Percentiles rank a stretch among this genome's conserved stretches.
These are phyloP conservation scores for Hippophae tibetana DNA, from an alignment of 306 rosid species.

Conservation along the genomic window DNA sequence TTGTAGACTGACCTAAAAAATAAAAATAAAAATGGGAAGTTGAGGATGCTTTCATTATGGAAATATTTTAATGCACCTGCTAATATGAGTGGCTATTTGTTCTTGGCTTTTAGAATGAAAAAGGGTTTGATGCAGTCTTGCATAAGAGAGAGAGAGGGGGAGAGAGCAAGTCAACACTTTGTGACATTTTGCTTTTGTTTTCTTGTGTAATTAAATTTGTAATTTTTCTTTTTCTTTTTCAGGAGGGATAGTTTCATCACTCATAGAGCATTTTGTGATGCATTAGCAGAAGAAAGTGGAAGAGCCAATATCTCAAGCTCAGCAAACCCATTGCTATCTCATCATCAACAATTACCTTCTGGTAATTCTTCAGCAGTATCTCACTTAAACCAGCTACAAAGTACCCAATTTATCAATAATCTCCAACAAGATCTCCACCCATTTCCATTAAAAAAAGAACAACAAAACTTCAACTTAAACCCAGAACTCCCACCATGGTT, in stretches of 20 bases:
- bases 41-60: no score
- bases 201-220: constrained; percentile 5
- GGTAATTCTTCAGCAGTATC: constrained; percentile 16
- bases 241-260: constrained; percentile 99
- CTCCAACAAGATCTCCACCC: constrained; percentile 26
- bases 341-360: constrained; percentile 19
- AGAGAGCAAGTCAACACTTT: constrained; percentile 5
- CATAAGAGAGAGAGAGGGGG: constrained; percentile 3
- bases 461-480: constrained; percentile 34
- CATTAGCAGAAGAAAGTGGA: constrained; percentile 86
- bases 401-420: constrained; percentile 21
- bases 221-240: constrained; percentile 6
- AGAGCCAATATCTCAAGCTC: constrained; percentile 28
- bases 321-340: constrained; percentile 28
- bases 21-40: no score
- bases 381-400: constrained; percentile 28
- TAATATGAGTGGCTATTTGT: no score
- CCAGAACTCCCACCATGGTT: constrained; percentile 67
- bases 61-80: no score
- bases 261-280: constrained; percentile 99
- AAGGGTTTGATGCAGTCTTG: no score
- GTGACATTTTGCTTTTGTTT: constrained; percentile 23
- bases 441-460: constrained; percentile 48
- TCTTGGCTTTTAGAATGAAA: no score
- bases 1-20: no score